phyloP scores from a whole-genome alignment of 2,329 filamentous ascomycete genomes.

The Aspergillaceae sp. region DNA sequence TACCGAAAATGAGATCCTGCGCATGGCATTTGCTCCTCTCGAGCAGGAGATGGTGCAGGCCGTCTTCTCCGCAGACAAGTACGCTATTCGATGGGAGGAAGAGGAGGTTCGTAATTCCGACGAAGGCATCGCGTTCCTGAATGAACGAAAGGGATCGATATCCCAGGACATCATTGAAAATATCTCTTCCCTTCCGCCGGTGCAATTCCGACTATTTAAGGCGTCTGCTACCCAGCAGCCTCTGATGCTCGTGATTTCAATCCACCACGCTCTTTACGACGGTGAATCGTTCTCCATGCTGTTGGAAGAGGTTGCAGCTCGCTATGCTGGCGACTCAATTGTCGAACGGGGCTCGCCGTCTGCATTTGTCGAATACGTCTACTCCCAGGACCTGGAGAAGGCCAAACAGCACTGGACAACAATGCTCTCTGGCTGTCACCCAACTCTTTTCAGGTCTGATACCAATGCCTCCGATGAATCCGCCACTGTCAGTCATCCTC shows the following conservation, averaged over 20 bases:
- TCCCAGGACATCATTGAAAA: constrained; percentile 19
- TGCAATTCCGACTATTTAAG: constrained; percentile 18
- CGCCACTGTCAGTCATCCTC: constrained; percentile 4
- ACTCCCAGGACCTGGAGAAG: constrained; percentile 15
- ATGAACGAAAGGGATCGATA: constrained; percentile 7
- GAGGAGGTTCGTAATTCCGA: constrained; percentile 9
- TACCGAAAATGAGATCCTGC: constrained; percentile 30
- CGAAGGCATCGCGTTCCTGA: constrained; percentile 4
- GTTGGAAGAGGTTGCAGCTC: constrained; percentile 22
- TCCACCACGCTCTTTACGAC: constrained; percentile 34
- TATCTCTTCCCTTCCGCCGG: constrained; percentile 17
- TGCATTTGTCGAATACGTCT: constrained; percentile 20
- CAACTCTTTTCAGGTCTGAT: constrained; percentile 11
- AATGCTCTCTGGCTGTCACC: constrained; percentile 14
- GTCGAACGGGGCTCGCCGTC: constrained; percentile 13
- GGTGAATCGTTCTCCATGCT: constrained; percentile 26
- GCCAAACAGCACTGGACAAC: constrained; percentile 21
- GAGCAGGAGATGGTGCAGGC: constrained; percentile 28
- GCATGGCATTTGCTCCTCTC: constrained; percentile 31
- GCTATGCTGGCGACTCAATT: constrained; percentile 13
- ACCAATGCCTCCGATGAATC: constrained; percentile 6
- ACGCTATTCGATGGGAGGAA: constrained; percentile 14
- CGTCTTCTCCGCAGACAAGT: constrained; percentile 16
- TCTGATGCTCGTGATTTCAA: constrained; percentile 20
- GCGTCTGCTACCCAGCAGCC: constrained; percentile 7